phyloP scores from a whole-genome alignment of 345 rosid species.

The Brassica cretica region DNA sequence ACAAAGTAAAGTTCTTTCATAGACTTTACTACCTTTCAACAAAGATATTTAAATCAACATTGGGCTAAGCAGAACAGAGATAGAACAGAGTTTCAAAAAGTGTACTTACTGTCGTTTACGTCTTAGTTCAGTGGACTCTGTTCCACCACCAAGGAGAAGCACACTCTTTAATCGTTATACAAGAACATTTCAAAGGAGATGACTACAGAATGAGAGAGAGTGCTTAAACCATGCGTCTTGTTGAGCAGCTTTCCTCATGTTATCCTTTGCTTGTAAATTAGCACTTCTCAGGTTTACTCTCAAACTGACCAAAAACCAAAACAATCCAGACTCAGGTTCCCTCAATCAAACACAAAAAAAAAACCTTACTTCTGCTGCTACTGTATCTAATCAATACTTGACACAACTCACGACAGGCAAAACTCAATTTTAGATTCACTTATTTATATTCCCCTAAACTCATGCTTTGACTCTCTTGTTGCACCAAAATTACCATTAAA shows the following conservation, averaged over 20 bases:
- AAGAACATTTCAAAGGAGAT: not conserved
- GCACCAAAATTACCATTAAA: not conserved
- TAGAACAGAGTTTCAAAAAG: not conserved
- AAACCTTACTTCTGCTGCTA: not conserved
- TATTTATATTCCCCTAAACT: not conserved
- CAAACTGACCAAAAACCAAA: slow-evolving; percentile 49
- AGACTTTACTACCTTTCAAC: not conserved
- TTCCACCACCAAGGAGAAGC: slow-evolving; percentile 92
- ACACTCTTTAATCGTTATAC: not conserved
- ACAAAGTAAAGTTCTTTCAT: not conserved
- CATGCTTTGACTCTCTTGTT: not conserved
- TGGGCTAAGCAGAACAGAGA: not conserved
- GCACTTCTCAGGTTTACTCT: slow-evolving; percentile 73
- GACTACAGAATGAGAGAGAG: not conserved
- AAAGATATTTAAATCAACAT: no score
- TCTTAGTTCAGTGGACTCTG: slow-evolving; percentile 81
- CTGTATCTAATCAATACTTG: slow-evolving; percentile 1
- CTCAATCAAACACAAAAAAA: not conserved
- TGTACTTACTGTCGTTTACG: slow-evolving; percentile 74
- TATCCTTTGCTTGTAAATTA: slow-evolving; percentile 86
- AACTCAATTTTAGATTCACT: slow-evolving; percentile 3
- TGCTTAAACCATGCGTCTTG: slow-evolving; percentile 53
- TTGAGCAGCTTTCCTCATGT: slow-evolving; percentile 82
- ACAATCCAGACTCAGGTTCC: not conserved
- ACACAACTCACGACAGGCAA: not conserved